Conservation (phyloP, 2,329 filamentous ascomycete genomes). For the Ceratocystis smalleyi region DNA sequence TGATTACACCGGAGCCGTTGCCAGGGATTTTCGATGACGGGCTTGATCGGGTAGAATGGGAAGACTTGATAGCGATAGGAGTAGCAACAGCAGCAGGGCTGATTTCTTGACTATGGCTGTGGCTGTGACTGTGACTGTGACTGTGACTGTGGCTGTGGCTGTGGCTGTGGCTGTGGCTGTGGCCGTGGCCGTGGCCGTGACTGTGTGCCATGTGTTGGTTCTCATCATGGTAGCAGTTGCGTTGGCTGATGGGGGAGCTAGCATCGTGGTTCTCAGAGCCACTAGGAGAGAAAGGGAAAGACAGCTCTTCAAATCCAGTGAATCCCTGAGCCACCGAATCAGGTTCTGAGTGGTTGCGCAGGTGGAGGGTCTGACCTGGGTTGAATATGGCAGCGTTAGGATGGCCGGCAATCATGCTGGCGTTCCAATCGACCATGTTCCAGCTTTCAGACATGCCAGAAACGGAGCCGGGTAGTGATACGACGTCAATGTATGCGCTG, state of each 20-base stretch:
- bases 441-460: constrained; percentile 46
- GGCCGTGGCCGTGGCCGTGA: constrained; percentile 33
- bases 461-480: constrained; percentile 65
- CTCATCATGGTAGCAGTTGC: constrained; percentile 41
- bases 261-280: constrained; percentile 46
- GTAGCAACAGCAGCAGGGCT: constrained; percentile 47
- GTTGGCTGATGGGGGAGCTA: constrained; percentile 30
- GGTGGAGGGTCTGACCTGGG: constrained; percentile 75
- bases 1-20: constrained; percentile 37
- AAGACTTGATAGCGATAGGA: constrained; percentile 53
- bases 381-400: constrained; percentile 67
- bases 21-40: constrained; percentile 42
- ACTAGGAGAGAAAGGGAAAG: constrained; percentile 60
- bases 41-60: constrained; percentile 32
- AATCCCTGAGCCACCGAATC: constrained; percentile 49
- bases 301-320: constrained; percentile 65
- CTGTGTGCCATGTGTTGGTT: constrained; percentile 35
- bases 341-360: constrained; percentile 62
- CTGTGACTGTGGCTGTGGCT: constrained; percentile 33
- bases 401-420: constrained; percentile 11
- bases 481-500: constrained; percentile 59
- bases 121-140: constrained; percentile 28
- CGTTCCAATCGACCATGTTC: constrained; percentile 55
- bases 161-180: constrained; percentile 45
- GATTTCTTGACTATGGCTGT: constrained; percentile 30